A percentile compares a stretch with the other conserved stretches of the same genome.
These are phyloP conservation scores for Medicago arabica DNA, from an alignment of 306 rosid genomes.

Conservation along the genomic window DNA sequence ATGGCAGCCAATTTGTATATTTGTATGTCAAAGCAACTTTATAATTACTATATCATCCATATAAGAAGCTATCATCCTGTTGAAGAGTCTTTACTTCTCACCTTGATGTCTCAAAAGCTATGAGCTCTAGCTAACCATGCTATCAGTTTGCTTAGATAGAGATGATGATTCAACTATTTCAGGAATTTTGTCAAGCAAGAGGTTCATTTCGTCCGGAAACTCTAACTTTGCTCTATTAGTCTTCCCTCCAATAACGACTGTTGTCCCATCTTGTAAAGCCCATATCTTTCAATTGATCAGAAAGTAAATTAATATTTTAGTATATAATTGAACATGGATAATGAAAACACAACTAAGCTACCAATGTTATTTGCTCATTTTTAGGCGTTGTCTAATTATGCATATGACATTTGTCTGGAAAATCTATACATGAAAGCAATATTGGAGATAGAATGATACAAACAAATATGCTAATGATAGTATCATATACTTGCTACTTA, in stretches of 20 bases:
- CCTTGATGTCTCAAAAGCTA: constrained; percentile 36
- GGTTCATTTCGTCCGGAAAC: constrained; percentile 83
- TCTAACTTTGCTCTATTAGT: constrained; percentile 87
- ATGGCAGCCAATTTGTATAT: constrained; percentile 7
- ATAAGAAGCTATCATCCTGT: constrained; percentile 32
- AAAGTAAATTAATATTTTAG: constrained; percentile 24
- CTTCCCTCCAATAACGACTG: constrained; percentile 81
- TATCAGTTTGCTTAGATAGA: constrained; percentile 46
- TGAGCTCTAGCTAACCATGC: constrained; percentile 54
- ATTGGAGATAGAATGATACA: constrained; percentile 19
- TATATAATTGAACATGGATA: constrained; percentile 25
- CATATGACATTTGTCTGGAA: neutral
- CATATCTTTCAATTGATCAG: constrained; percentile 71
- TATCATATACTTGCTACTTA: neutral
- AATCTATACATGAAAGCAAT: neutral
- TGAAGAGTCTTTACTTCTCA: constrained; percentile 41
- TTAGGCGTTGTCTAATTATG: neutral
- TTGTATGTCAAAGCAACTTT: constrained; percentile 22
- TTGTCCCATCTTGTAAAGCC: constrained; percentile 94
- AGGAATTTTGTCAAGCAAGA: constrained; percentile 80
- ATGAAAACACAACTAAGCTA: constrained; percentile 14
- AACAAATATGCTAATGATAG: neutral
- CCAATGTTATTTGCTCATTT: neutral
- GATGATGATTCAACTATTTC: constrained; percentile 77
- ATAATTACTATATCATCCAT: constrained; percentile 25